phyloP scores from a whole-genome alignment of 108 stramenopile species.

The Fragilaria crotonensis region DNA sequence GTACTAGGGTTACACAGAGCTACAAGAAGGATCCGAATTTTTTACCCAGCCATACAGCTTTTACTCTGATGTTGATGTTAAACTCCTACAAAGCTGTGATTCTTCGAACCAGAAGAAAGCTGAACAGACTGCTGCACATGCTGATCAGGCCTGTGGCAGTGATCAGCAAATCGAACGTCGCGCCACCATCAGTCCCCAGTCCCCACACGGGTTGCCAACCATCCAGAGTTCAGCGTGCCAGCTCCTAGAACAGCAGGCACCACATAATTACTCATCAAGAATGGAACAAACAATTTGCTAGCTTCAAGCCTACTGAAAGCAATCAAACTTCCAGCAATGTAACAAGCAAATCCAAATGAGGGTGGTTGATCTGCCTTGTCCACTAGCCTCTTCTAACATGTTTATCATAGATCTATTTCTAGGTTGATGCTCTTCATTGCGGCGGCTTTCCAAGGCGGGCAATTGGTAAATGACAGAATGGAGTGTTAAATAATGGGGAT shows the following conservation, averaged over 20 bases:
- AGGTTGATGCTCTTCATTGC: too few relatives aligned
- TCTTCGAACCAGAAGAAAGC: neutral
- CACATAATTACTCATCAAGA: constrained; percentile 66
- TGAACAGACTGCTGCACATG: constrained; percentile 36
- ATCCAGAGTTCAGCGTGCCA: constrained; percentile 80
- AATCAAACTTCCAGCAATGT: constrained; percentile 35
- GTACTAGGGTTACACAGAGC: too few relatives aligned
- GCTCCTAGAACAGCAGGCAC: constrained; percentile 57
- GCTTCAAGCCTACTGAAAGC: constrained; percentile 41
- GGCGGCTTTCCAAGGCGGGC: too few relatives aligned
- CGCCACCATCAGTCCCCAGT: constrained; percentile 38
- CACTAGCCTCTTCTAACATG: too few relatives aligned
- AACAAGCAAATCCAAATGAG: constrained; percentile 35
- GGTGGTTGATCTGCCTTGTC: constrained; percentile 23
- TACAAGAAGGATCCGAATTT: too few relatives aligned
- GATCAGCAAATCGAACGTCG: constrained; percentile 51
- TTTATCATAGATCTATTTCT: too few relatives aligned
- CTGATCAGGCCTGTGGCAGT: constrained; percentile 47
- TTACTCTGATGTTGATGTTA: neutral
- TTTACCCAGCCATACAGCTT: too few relatives aligned
- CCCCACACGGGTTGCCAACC: constrained; percentile 24
- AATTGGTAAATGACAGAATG: too few relatives aligned
- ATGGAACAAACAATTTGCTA: constrained; percentile 58
- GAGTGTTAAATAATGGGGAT: too few relatives aligned
- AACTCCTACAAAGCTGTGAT: neutral